Evolutionary conservation across 768 basidiomycete genomes (phyloP), one percentile per base, ranked within the genome.

Genomic region (Suillus decipiens): DNA sequence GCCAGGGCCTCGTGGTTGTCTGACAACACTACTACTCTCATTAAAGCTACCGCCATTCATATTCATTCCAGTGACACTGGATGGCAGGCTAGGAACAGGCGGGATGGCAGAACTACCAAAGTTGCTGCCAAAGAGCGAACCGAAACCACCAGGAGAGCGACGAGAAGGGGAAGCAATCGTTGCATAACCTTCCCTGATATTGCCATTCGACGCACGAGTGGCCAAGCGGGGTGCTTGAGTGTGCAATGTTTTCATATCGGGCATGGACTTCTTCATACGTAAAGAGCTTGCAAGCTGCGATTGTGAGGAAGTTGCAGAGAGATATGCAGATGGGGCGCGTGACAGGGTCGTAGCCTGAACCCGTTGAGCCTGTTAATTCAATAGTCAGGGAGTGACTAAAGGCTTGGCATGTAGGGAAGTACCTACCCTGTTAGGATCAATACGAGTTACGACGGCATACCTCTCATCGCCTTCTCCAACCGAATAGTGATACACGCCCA

Each of bases 191-290:
- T 85, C 84, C 59, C 93, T 88, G 62, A 95, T 93, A 72, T 95
- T 95, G 61, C 92, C 92, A 73, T 93, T 95, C 54, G 92, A 95
- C 19, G 92, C 83, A 64, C 92, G 89, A 17, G 89, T 89, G 62
- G 79, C 86, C 54, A 95, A 84, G 59, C 92, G 89, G 39, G 91
- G 92, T 1, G 89, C 88, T 69, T 89, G 87, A 19, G 88, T 81
- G 64, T 93, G 92, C 66, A 94, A 77, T 17, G 90, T 90, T 79
- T 93, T 93, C 87, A 98, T 88, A 76, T 98, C 95, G 3, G 97
- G 97, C 97, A 99, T 99, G 28, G 95, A 96, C 79, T 97, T 97
- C 82, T 99, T 99, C 76, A 89, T 87, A 47, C 96, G 89, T 61
- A 98, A 84, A 47, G 86, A 80, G 60, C 71, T 79, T 19, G 75